Evolutionary conservation across 2,329 filamentous ascomycete genomes (phyloP), one percentile per base, ranked within the genome.

Genomic region (Thyridium curvatum): DNA sequence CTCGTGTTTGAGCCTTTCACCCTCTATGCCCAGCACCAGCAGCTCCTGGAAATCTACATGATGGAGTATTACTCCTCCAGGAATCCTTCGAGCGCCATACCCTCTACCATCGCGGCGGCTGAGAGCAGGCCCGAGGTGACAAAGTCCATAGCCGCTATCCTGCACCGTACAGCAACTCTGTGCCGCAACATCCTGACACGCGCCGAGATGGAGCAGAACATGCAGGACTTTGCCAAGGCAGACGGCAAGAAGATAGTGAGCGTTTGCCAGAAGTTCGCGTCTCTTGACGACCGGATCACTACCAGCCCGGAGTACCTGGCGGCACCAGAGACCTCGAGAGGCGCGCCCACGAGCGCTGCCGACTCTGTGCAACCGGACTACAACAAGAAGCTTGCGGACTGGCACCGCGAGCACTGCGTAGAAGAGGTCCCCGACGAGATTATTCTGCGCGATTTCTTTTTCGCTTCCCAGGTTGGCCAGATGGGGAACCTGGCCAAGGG

Each of bases 41-140:
- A 62, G 39, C 52, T 72, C 2, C 40, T 61, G 6, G 47, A 52
- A 1, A 37, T 64, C 4, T 64, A 61, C 1, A 59, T 61, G 33
- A 34, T 10, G 12, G 6, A 18, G 12, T 4, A 10, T 1, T 17
- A 12, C 8, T 18, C 10, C 15, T 12, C 21, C 12, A 28, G 6
- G 18, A n/a, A n/a, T 39, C 30, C 14, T 12, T 39, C 17, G 31
- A 30, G 12, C 28, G 42, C 14, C 29, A 37, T 8, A 10, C 21
- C 21, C 10, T 26, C 21, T 26, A 6, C 21, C 6, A 26, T 6
- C 21, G 21, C 21, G 21, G 21, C 6, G 21, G 10, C 21, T 26
- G 10, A 26, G 6, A 26, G 6, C 6, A 10, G 21, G 6, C 21
- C 21, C 14, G 56, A 58, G 12, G 55, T 48, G 3, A 47, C 46